Percentiles rank a stretch among this genome's conserved stretches.
These are phyloP conservation scores for Paspalum notatum DNA, from an alignment of 176 grass and related monocot genomes.

Conservation along the genomic window DNA sequence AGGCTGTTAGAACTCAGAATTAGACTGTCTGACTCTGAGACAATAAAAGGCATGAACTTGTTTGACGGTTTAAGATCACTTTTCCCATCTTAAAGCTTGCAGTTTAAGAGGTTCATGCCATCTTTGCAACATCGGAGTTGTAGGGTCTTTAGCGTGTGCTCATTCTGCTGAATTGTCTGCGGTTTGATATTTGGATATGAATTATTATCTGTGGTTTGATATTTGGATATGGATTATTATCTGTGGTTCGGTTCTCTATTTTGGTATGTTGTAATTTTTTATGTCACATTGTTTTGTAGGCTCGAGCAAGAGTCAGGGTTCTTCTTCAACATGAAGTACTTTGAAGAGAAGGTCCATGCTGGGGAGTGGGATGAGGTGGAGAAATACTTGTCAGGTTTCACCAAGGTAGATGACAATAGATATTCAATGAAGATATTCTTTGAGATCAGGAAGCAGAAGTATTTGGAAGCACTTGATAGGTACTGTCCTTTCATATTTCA, in stretches of 20 bases:
- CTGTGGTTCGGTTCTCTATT: neutral
- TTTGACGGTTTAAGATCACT: neutral
- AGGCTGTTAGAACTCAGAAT: neutral
- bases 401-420: conserved; percentile 97
- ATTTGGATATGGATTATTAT: neutral
- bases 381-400: conserved; percentile 96
- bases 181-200: neutral
- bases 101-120: neutral
- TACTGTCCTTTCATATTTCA: conserved; percentile 34
- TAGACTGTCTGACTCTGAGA: neutral
- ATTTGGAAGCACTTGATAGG: conserved; percentile 97
- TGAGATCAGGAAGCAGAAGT: conserved; percentile 99
- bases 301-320: conserved; percentile 95
- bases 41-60: neutral
- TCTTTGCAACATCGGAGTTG: neutral
- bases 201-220: neutral
- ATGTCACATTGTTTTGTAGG: conserved; percentile 43
- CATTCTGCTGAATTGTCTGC: neutral
- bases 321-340: conserved; percentile 96
- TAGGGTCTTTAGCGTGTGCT: neutral
- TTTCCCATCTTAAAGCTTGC: neutral
- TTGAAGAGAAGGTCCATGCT: conserved; percentile 84
- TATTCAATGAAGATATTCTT: conserved; percentile 99
- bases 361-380: conserved; percentile 98
- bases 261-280: conserved; percentile 12